These are phyloP conservation scores for Aeschynomene evenia DNA, from an alignment of 306 rosid species.

Conservation along the genomic window DNA sequence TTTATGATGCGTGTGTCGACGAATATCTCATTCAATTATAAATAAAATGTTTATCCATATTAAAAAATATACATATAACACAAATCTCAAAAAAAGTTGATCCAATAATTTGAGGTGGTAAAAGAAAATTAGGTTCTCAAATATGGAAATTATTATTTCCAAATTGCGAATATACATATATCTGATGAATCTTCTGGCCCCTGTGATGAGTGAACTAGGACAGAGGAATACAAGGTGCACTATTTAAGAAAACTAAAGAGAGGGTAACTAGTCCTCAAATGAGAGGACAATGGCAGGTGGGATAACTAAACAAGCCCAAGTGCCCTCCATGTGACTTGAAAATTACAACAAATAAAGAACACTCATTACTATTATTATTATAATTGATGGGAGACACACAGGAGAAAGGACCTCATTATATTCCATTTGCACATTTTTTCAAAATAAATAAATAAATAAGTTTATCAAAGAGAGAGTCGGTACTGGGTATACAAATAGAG, in stretches of 20 bases:
- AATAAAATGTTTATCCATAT: too few relatives aligned
- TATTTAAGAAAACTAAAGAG: conserved; percentile 34
- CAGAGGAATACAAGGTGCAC: conserved; percentile 7
- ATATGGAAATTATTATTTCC: neutral
- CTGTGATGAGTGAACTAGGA: conserved; percentile 15
- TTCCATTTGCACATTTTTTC: too few relatives aligned
- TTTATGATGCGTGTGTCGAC: too few relatives aligned
- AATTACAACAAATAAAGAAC: conserved; percentile 31
- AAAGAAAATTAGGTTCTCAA: conserved; percentile 17
- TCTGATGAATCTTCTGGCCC: neutral
- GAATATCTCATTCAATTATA: too few relatives aligned
- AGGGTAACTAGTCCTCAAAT: conserved; percentile 25
- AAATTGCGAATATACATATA: neutral
- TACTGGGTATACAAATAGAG: too few relatives aligned
- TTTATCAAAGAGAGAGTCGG: too few relatives aligned
- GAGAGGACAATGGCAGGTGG: conserved; percentile 42
- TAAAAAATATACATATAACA: too few relatives aligned
- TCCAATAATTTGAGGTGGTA: conserved; percentile 33
- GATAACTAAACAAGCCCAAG: conserved; percentile 37
- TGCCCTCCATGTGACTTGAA: conserved; percentile 43
- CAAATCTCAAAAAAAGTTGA: neutral
- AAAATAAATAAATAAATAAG: too few relatives aligned
- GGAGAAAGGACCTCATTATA: neutral
- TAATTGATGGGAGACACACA: conserved; percentile 31
- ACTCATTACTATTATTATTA: too few relatives aligned